Base-by-base conservation (phyloP, 768 basidiomycete genomes). In the Rhizopogon sp. region DNA sequence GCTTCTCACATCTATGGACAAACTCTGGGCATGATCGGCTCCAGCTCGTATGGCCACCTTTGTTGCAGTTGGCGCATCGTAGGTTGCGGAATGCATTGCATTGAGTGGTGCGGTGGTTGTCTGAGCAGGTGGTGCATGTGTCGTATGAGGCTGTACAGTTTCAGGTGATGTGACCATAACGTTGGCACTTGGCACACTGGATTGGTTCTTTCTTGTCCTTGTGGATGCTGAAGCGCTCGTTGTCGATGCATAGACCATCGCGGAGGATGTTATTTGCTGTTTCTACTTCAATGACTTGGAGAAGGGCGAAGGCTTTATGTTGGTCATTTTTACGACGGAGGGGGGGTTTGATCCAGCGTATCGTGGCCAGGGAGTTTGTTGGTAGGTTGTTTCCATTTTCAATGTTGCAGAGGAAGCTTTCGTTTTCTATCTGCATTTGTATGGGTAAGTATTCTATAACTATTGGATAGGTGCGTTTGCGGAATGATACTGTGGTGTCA, bases 241-340 rank as follows among this genome's bases (percentile, higher is more conserved):
- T 58, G 9, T 54, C 50, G 1, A 70, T 39, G 10, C 54, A 57
- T 1, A 67, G 49, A 0, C 70, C 66, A 3, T 62, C 39, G 6
- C 33, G 6, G 14, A 71, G 56, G 1, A 59, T 61, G 0, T 39
- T 13, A 56, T 72, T 72, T 2, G 67, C 68, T 22, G 52, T 39
- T 13, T 63, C 46, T 2, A 52, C 31, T 6, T 55, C 42, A 4
- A 9, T 29, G 50, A 72, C 60, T 0, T 54, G 55, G 3, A 72
- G 40, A 10, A 71, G 58, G 0, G 64, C 50, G 43, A 69, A 64
- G 0, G 68, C 68, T 39, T 31, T 0, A 49, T 44, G 0, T 25
- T 3, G 10, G 10, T 29, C 8, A 0, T 17, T 9, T 42, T 42
- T 2, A 17, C 3, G 40, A 3, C 7, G 17, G n/a, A 17, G n/a